Evolutionary conservation across 768 basidiomycete species (phyloP).

Genomic region (Boletus subparvulus): DNA sequence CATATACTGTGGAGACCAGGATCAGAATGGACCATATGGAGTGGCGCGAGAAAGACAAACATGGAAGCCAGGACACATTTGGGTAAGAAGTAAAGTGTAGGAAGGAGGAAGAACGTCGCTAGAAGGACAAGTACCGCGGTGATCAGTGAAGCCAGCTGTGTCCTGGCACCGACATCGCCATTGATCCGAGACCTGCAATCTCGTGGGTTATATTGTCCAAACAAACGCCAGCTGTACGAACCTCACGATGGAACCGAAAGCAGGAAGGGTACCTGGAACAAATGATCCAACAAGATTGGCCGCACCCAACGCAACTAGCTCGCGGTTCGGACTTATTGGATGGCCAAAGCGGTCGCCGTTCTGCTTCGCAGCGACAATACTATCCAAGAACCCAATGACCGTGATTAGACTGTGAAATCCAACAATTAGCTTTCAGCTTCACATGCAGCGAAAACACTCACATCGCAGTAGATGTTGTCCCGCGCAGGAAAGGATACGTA

Average conservation of each 20-base stretch:
- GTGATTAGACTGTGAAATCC: constrained; percentile 59
- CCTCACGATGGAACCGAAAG: constrained; percentile 92
- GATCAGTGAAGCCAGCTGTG: constrained; percentile 86
- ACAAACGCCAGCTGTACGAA: constrained; percentile 30
- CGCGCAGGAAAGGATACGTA: constrained; percentile 63
- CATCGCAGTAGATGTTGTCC: constrained; percentile 86
- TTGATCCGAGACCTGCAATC: constrained; percentile 72
- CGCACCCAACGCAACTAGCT: constrained; percentile 86
- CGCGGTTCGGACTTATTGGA: constrained; percentile 89
- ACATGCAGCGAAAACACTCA: constrained; percentile 28
- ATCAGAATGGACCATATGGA: constrained; percentile 10
- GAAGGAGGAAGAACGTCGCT: constrained; percentile 87
- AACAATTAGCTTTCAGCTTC: not conserved
- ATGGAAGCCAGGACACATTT: constrained; percentile 88
- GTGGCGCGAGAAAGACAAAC: constrained; percentile 44
- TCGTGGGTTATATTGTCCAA: not conserved
- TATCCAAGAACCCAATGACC: constrained; percentile 89
- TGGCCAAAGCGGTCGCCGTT: constrained; percentile 83
- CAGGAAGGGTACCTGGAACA: constrained; percentile 86
- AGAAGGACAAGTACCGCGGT: constrained; percentile 74
- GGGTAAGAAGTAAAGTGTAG: constrained; percentile 81
- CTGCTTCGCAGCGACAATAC: constrained; percentile 94
- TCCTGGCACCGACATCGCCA: constrained; percentile 82
- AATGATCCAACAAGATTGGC: constrained; percentile 79
- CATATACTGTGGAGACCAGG: constrained; percentile 54